These are phyloP conservation scores for Blastocystis sp. DNA, from an alignment of 352 stramenopile genomes.

Conservation along the genomic window DNA sequence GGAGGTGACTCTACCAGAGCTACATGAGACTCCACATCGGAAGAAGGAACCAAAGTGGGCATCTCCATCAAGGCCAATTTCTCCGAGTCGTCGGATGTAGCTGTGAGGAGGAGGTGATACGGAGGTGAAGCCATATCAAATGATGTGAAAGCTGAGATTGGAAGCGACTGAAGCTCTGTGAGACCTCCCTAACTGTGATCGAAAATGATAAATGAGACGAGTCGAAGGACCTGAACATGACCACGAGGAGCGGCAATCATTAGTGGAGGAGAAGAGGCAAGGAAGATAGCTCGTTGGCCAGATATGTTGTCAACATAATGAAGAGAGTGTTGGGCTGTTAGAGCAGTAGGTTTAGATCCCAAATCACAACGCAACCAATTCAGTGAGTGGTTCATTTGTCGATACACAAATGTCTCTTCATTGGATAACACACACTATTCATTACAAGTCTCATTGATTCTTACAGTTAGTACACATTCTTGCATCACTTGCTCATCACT, in stretches of 20 bases:
- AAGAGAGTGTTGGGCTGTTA: not conserved
- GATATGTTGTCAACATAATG: not conserved
- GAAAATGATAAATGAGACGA: not conserved
- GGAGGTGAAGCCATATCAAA: not conserved
- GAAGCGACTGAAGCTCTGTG: not conserved
- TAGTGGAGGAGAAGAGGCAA: not conserved
- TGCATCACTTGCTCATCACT: not conserved
- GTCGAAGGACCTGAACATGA: not conserved
- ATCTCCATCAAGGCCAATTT: conserved; percentile 19
- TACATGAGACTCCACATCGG: not conserved
- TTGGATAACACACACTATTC: conserved; percentile 44
- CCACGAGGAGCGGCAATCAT: conserved; percentile 23
- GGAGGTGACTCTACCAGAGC: not conserved
- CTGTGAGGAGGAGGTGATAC: not conserved
- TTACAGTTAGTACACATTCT: not conserved
- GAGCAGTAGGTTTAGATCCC: not conserved
- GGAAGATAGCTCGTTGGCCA: not conserved
- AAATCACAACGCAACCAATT: not conserved
- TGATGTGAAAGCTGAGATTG: not conserved
- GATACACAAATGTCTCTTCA: conserved; percentile 21
- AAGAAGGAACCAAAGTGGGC: not conserved
- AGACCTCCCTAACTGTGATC: not conserved
- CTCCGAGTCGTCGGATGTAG: not conserved
- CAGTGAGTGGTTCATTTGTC: not conserved
- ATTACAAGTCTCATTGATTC: not conserved